phyloP scores from a whole-genome alignment of 768 basidiomycete genomes.

The Termitomyces sp. region DNA sequence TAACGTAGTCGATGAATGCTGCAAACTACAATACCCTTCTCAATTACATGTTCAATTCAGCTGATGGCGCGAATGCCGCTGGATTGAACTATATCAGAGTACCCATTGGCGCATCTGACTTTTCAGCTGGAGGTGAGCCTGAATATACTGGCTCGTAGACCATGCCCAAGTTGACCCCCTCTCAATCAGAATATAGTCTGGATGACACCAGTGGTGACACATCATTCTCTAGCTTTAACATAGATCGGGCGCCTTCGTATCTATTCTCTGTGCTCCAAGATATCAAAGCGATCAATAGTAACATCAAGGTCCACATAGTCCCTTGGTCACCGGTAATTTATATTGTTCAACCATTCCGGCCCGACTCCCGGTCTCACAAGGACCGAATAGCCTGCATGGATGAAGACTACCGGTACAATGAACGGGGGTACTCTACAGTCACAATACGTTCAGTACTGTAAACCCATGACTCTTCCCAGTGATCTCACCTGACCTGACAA shows the following conservation, averaged over 20 bases:
- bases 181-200: slow-evolving; percentile 50
- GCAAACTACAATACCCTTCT: slow-evolving; percentile 55
- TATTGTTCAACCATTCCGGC: not conserved
- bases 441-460: slow-evolving; percentile 42
- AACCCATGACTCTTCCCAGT: slow-evolving; percentile 10
- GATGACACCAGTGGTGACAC: slow-evolving; percentile 62
- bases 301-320: slow-evolving; percentile 48
- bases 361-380: not conserved
- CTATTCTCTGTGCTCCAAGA: slow-evolving; percentile 60
- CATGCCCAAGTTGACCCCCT: not conserved
- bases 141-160: not conserved
- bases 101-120: slow-evolving; percentile 70
- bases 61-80: slow-evolving; percentile 55
- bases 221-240: slow-evolving; percentile 49
- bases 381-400: slow-evolving; percentile 63
- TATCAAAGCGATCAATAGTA: slow-evolving; percentile 50
- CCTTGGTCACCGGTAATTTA: slow-evolving; percentile 71
- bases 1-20: slow-evolving; percentile 38
- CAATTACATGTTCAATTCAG: slow-evolving; percentile 53
- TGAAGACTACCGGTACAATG: slow-evolving; percentile 66
- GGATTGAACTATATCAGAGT: slow-evolving; percentile 67
- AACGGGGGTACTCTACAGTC: slow-evolving; percentile 56
- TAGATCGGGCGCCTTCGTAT: slow-evolving; percentile 53
- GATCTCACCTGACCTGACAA: not conserved
- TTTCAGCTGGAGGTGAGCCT: slow-evolving; percentile 45